A percentile compares a stretch with the other conserved stretches of the same genome.
These are phyloP conservation scores for Saccharomycopsis lassenensis DNA, from an alignment of 805 yeast genomes.

Conservation along the genomic window DNA sequence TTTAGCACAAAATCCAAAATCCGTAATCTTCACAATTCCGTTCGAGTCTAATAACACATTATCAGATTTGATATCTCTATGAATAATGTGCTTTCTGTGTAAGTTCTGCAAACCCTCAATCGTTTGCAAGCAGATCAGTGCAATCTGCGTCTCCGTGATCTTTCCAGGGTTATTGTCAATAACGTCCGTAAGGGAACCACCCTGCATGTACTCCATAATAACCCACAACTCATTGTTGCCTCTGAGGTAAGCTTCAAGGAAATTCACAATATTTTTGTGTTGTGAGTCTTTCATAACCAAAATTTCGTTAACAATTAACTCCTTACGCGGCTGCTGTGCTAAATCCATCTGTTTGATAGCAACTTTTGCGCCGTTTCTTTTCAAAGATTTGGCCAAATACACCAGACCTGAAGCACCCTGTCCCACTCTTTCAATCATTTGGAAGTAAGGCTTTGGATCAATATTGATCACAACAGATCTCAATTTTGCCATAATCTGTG, in stretches of 20 bases:
- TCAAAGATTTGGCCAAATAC: constrained; percentile 63
- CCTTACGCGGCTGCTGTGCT: constrained; percentile 85
- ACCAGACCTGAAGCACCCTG: constrained; percentile 99
- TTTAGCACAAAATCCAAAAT: constrained; percentile 96
- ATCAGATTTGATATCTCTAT: constrained; percentile 94
- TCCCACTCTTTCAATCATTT: constrained; percentile 77
- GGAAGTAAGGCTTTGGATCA: constrained; percentile 79
- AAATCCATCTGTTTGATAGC: constrained; percentile 96
- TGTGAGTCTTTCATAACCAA: constrained; percentile 93
- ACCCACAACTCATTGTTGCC: constrained; percentile 86
- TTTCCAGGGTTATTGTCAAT: constrained; percentile 72
- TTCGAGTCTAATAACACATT: constrained; percentile 74
- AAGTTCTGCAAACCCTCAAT: constrained; percentile 83
- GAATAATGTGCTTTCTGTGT: constrained; percentile 88
- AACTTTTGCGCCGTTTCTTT: constrained; percentile 51
- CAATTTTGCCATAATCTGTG: constrained; percentile 73
- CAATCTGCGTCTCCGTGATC: constrained; percentile 78
- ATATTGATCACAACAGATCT: constrained; percentile 69
- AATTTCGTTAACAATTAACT: constrained; percentile 89
- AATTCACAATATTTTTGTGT: constrained; percentile 91
- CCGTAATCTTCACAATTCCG: constrained; percentile 89
- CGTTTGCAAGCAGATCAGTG: constrained; percentile 84
- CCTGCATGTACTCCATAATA: constrained; percentile 99
- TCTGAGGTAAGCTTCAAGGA: constrained; percentile 78
- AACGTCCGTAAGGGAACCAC: constrained; percentile 93